Evolutionary conservation across 371 early-diverging fungal genomes (phyloP).

Genomic region (Lichtheimia corymbifera): DNA sequence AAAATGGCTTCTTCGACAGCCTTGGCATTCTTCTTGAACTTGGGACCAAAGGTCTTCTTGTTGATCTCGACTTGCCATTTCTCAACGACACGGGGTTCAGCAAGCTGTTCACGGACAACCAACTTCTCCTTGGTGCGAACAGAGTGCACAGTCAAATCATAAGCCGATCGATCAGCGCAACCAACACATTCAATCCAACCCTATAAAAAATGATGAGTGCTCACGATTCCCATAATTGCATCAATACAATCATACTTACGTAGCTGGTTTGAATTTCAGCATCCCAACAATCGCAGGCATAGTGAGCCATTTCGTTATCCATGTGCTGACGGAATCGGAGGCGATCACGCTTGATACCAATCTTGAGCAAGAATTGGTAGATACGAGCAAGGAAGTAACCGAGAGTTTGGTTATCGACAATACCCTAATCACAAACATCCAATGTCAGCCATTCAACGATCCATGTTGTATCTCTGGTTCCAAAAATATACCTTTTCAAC

Average conservation of each 20-base stretch:
- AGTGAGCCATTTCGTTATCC: slow-evolving; percentile 99
- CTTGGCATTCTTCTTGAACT: slow-evolving; percentile 91
- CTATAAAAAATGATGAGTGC: slow-evolving; percentile 28
- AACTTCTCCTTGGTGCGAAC: slow-evolving; percentile 92
- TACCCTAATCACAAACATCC: slow-evolving; percentile 40
- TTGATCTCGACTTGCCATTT: slow-evolving; percentile 85
- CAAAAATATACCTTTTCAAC: slow-evolving; percentile 61
- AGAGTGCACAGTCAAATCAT: slow-evolving; percentile 95
- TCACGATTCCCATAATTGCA: neutral
- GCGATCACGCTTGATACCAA: slow-evolving; percentile 91
- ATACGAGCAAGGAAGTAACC: slow-evolving; percentile 99
- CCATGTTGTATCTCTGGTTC: too few species aligned
- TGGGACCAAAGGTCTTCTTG: slow-evolving; percentile 93
- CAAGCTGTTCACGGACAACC: slow-evolving; percentile 87
- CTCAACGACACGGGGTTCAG: slow-evolving; percentile 82
- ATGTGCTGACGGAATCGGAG: slow-evolving; percentile 99
- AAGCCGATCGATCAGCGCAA: slow-evolving; percentile 99
- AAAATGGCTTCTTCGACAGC: slow-evolving; percentile 79
- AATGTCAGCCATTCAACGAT: neutral
- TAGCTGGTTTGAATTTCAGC: slow-evolving; percentile 93
- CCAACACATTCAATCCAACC: slow-evolving; percentile 99
- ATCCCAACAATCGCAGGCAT: slow-evolving; percentile 99
- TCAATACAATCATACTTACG: slow-evolving; percentile 19
- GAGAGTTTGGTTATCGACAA: slow-evolving; percentile 97
- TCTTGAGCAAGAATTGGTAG: slow-evolving; percentile 88